Conservation (phyloP, 164 flowering plant species). For the Dillenia suffruticosa region DNA sequence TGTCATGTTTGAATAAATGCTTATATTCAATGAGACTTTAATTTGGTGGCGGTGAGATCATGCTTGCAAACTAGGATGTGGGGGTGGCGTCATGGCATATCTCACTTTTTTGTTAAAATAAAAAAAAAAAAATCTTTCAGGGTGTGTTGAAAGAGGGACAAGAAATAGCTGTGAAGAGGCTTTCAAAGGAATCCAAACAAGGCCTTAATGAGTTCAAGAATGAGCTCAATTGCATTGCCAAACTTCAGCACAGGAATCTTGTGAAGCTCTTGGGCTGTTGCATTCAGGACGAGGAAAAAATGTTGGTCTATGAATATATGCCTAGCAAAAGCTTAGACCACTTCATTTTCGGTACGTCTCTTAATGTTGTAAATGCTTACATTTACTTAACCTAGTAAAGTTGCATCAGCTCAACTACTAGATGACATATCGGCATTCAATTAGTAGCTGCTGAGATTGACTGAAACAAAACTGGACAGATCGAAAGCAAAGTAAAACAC, state of each 20-base stretch:
- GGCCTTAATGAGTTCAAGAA: constrained; percentile 37
- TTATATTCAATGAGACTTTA: too few relatives aligned
- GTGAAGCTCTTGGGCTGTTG: constrained; percentile 43
- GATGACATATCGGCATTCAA: not conserved
- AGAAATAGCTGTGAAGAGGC: constrained; percentile 40
- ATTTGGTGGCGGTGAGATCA: too few relatives aligned
- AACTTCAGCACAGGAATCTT: constrained; percentile 45
- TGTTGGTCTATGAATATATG: constrained; percentile 51
- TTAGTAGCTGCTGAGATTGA: not conserved
- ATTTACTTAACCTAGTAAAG: not conserved
- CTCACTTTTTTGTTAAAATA: not conserved
- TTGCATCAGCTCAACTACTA: not conserved
- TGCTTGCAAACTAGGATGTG: not conserved
- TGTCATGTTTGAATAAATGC: too few relatives aligned
- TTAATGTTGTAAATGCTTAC: not conserved
- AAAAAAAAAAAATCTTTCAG: constrained; percentile 2
- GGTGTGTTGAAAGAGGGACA: constrained; percentile 20
- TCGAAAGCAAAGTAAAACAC: constrained; percentile 8
- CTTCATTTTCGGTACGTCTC: constrained; percentile 33
- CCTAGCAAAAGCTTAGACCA: constrained; percentile 43
- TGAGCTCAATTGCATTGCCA: constrained; percentile 33
- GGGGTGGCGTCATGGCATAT: not conserved
- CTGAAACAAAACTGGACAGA: constrained; percentile 18
- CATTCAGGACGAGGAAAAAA: constrained; percentile 28
- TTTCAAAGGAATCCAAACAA: constrained; percentile 32